Evolutionary conservation across 306 rosid genomes (phyloP).

Genomic region (Rosa chinensis): DNA sequence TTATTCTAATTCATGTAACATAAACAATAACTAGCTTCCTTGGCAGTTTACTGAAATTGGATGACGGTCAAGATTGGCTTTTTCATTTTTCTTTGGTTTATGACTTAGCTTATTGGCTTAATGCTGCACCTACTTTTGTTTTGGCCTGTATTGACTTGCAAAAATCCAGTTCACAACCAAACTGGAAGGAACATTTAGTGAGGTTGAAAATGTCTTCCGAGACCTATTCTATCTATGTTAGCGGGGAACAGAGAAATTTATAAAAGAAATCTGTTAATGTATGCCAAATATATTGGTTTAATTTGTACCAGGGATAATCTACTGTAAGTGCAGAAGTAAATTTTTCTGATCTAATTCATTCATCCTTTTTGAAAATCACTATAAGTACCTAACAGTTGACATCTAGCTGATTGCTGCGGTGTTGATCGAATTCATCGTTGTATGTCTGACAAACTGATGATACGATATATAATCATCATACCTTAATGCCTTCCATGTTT

Average conservation of each 20-base stretch:
- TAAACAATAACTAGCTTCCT: background rate
- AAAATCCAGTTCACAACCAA: background rate
- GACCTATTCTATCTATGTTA: background rate
- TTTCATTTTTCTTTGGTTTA: background rate
- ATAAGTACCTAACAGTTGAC: background rate
- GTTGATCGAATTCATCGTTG: background rate
- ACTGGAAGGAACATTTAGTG: background rate
- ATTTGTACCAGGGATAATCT: background rate
- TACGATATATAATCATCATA: background rate
- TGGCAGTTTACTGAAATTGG: background rate
- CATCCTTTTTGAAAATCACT: background rate
- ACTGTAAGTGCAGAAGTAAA: background rate
- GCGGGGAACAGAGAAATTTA: background rate
- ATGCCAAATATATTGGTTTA: background rate
- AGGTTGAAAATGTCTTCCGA: background rate
- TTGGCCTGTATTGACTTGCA: background rate
- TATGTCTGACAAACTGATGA: background rate
- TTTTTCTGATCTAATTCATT: background rate
- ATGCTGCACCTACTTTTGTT: slow-evolving; percentile 1
- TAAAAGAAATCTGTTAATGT: background rate
- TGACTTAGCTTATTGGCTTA: background rate
- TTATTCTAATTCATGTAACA: background rate
- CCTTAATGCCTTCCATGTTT: background rate
- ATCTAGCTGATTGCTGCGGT: background rate
- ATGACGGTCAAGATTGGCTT: background rate